Evolutionary conservation across 1,284 basidiomycete genomes (phyloP), one percentile per base, ranked within the genome.

Genomic region (Testicularia cyperi): DNA sequence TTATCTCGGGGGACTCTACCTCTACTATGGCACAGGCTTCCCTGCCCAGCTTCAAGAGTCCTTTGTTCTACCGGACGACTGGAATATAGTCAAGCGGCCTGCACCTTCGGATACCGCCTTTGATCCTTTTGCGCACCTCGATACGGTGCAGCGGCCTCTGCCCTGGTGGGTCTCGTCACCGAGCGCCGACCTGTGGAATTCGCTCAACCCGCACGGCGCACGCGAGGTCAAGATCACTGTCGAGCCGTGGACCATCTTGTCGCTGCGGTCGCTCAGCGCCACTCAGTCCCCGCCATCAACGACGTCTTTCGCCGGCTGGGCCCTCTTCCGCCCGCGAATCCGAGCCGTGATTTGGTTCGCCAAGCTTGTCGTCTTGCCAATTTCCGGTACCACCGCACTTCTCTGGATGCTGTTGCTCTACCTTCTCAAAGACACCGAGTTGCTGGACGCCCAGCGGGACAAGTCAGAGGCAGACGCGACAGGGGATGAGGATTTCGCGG

Each of bases 361-460:
- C 72, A 89, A 88, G 77, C 86, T 91, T 53, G 85, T 95, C 70
- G 79, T 92, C 2, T 76, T 90, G 1, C 94, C 94, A 0, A 94
- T 95, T 70, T 83, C 84, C 2, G 81, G 81, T 2, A 94, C 91
- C 0, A 87, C 88, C 3, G 79, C 82, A 24, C 77, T 83, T 2
- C 81, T 97, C 3, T 96, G 88, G 75, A 81, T 83, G 7, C 78
- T 97, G 16, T 79, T 95, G 12, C 81, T 90, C n/a, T 92, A 92
- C 73, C 81, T 98, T 1, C 80, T 96, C 48, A 94, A 94, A 78
- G 87, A 95, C 62, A 85, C 90, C 1, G 91, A 97, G 53, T 82
- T 92, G 2, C 82, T 96, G 13, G 91, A 92, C 68, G 86, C 87
- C 5, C 90, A 92, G 31, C 82, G 74, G 79, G 82, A 35, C 78